phyloP scores from a whole-genome alignment of 768 basidiomycete species.

The Boletales sp. region DNA sequence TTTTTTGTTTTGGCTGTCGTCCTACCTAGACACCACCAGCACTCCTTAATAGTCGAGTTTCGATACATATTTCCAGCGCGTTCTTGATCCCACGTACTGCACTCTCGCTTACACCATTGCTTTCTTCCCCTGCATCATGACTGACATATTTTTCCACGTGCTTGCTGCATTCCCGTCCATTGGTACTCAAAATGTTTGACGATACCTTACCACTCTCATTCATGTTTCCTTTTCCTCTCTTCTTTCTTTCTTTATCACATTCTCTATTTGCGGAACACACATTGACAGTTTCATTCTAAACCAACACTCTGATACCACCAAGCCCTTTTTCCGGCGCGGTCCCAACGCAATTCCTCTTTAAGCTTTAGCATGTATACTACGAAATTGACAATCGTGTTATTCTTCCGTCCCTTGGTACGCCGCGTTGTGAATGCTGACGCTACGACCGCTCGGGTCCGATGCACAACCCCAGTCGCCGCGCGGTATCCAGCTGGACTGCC shows the following conservation, averaged over 20 bases:
- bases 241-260: constrained; percentile 28
- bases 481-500: constrained; percentile 73
- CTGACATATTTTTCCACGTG: constrained; percentile 24
- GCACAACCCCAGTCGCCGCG: constrained; percentile 96
- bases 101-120: constrained; percentile 23
- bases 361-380: constrained; percentile 19
- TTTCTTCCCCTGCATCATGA: constrained; percentile 25
- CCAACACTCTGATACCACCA: constrained; percentile 23
- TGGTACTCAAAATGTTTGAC: constrained; percentile 28
- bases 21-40: constrained; percentile 17
- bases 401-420: constrained; percentile 54
- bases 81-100: constrained; percentile 26
- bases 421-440: constrained; percentile 92
- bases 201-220: constrained; percentile 36
- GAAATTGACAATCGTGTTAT: constrained; percentile 13
- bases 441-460: constrained; percentile 90
- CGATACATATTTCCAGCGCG: constrained; percentile 16
- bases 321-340: constrained; percentile 18
- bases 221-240: constrained; percentile 3
- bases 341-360: constrained; percentile 10
- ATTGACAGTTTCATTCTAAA: constrained; percentile 30
- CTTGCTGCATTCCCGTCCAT: constrained; percentile 19
- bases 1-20: constrained; percentile 9
- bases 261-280: constrained; percentile 35
- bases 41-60: constrained; percentile 20